These are phyloP conservation scores for Parafenestella ontariensis DNA, from an alignment of 2,329 filamentous ascomycete species.

Conservation along the genomic window DNA sequence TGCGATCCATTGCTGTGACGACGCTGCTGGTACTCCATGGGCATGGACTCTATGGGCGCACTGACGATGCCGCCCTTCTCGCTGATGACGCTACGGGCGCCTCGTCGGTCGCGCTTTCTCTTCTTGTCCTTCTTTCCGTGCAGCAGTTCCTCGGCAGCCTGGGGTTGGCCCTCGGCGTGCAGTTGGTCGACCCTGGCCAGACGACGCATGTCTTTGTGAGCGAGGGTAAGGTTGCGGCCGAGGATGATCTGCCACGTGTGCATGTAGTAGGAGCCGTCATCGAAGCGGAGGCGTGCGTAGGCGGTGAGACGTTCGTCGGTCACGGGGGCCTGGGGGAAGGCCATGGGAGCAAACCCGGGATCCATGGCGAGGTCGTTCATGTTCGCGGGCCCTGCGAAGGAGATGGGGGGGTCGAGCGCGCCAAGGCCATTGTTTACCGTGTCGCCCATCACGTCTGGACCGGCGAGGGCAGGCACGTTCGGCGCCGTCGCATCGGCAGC, in stretches of 20 bases:
- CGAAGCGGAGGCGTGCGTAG: constrained; percentile 73
- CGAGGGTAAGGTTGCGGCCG: constrained; percentile 67
- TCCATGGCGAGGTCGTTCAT: constrained; percentile 19
- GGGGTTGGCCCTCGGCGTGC: constrained; percentile 32
- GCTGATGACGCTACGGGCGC: constrained; percentile 68
- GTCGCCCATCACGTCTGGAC: constrained; percentile 8
- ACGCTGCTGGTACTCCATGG: constrained; percentile 44
- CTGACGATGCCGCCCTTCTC: constrained; percentile 71
- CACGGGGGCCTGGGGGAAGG: constrained; percentile 14
- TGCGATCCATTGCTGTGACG: constrained; percentile 52
- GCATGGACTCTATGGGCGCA: constrained; percentile 41
- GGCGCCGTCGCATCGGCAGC: constrained; percentile 26
- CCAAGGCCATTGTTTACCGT: constrained; percentile 17
- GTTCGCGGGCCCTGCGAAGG: constrained; percentile 21
- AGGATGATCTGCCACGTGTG: constrained; percentile 76
- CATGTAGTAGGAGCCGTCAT: constrained; percentile 80
- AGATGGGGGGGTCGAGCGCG: constrained; percentile 30
- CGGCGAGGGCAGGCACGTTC: constrained; percentile 21
- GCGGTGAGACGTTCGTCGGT: constrained; percentile 58
- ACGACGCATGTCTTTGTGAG: constrained; percentile 60
- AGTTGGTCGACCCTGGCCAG: constrained; percentile 44
- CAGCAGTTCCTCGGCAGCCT: constrained; percentile 32
- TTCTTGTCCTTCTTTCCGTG: constrained; percentile 44
- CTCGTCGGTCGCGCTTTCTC: constrained; percentile 59
- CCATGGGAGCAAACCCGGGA: constrained; percentile 17